Evolutionary conservation across 805 yeast genomes (phyloP), one percentile per base, ranked within the genome.

Genomic region (Lachancea meyersii): DNA sequence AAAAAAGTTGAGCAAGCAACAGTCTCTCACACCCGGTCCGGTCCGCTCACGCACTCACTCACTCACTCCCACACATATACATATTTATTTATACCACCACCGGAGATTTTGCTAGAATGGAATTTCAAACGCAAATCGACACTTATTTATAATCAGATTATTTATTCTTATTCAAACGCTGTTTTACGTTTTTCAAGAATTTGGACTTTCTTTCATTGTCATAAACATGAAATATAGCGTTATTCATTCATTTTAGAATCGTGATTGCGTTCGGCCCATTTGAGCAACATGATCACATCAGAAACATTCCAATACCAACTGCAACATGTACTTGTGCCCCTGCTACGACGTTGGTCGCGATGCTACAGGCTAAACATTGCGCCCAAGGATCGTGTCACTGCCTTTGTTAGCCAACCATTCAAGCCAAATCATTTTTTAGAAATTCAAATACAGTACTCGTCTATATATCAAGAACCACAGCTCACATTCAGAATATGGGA

Each of bases 391-490:
- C 14, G 37, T 14, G 28, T 24, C 31, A n/a, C n/a, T 6, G 37
- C 23, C 13, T 4, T 37, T n/a, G 41, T 24, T n/a, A n/a, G 14
- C 7, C 31, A 27, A 20, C 38, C 40, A 17, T 5, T 18, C 9
- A 16, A 33, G 8, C 26, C 35, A 6, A 9, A 26, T 4, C 41
- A 38, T 31, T 45, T 43, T 23, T 18, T 51, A n/a, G 56, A 54
- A 33, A 27, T 56, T 6, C 42, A 46, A 23, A 48, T 58, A 17
- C 21, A 33, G 14, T 57, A 56, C 45, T 43, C 51, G 5, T 23
- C 34, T 2, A 36, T 52, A 16, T 59, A 52, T 35, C 53, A 44
- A 21, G 62, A 55, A 28, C 64, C 64, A 8, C 40, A 41, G 11
- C 33, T 57, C 6, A 45, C 41, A 3, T 42, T 57, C 26, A 40